Base-by-base conservation (phyloP, 2,329 filamentous ascomycete genomes). In the Hypoxylon sp. region DNA sequence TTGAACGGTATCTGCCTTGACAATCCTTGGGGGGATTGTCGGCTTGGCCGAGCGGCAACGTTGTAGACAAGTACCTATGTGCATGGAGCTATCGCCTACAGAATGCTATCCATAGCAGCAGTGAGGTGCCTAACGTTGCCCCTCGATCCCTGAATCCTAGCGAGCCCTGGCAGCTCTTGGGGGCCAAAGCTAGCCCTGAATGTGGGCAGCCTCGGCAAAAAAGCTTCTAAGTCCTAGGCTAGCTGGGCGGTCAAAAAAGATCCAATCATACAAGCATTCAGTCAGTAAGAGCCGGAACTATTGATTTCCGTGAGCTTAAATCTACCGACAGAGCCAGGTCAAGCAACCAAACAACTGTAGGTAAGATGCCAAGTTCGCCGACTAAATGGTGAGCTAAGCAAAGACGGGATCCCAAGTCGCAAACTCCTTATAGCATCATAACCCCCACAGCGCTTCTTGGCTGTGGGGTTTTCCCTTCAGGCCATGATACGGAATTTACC, bases 21-120 rank as follows among this genome's bases (percentile, higher is more conserved):
- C 8, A 47, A 56, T 44, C 53, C 53, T 56, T 56, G 21, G 15
- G 32, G 54, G 54, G 29, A 31, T 56, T 27, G 29, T 47, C 54
- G 54, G 54, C 54, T 31, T 32, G 29, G 54, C 54, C 54, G 54
- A 56, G 42, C 54, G 10, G 11, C 17, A 19, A 19, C 17, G 8
- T 8, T 3, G 39, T 44, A 44, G 17, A 10, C 3, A 27, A 27
- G 24, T 27, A 27, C 24, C 24, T 27, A 5, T 1, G 6, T 17
- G n/a, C 13, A 56, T 32, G 53, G 46, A 56, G 27, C 27, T 11
- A 13, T 35, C 39, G 54, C 35, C 13, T 56, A 31, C 42, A 35
- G 13, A 37, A 37, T 32, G 31, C n/a, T 7, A 42, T 21, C n/a
- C n/a, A 42, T 21, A 44, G 39, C n/a, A 21, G 17, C 39, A 10